Conservation (phyloP, 2,329 filamentous ascomycete genomes). For the Cladophialophora chaetospira region DNA sequence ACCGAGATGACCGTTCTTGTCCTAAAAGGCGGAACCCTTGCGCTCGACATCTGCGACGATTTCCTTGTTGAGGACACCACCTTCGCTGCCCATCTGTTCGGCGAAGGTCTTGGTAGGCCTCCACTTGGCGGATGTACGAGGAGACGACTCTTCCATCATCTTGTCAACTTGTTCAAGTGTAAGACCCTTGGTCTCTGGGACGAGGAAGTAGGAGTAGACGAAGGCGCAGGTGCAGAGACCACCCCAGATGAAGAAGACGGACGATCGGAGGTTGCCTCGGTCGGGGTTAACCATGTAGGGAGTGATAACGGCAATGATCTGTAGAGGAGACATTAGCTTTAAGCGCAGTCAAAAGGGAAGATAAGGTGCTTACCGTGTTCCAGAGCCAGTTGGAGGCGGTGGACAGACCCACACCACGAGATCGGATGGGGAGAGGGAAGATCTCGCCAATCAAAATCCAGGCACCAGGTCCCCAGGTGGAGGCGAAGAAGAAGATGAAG, state of each 20-base stretch:
- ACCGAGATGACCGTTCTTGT: neutral
- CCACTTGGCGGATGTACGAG: conserved; percentile 76
- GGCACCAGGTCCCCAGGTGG: conserved; percentile 78
- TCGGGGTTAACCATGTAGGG: conserved; percentile 68
- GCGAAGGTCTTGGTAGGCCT: conserved; percentile 71
- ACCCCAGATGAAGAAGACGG: conserved; percentile 82
- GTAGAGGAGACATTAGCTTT: conserved; percentile 48
- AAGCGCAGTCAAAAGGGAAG: conserved; percentile 57
- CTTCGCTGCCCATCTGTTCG: conserved; percentile 54
- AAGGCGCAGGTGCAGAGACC: conserved; percentile 71
- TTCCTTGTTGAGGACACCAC: conserved; percentile 34
- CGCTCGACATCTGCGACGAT: conserved; percentile 37
- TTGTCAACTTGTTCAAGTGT: conserved; percentile 79
- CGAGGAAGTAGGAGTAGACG: conserved; percentile 72
- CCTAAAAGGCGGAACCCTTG: conserved; percentile 37
- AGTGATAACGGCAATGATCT: conserved; percentile 68
- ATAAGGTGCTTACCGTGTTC: conserved; percentile 63
- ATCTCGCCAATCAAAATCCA: conserved; percentile 82
- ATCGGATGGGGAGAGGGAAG: conserved; percentile 85
- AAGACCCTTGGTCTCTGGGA: conserved; percentile 74
- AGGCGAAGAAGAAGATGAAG: conserved; percentile 92
- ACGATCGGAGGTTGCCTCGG: conserved; percentile 62
- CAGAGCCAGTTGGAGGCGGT: conserved; percentile 92
- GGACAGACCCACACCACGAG: conserved; percentile 81
- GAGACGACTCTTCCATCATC: conserved; percentile 86